Conservation (phyloP, 2,329 filamentous ascomycete genomes). For the Colletotrichum sp. region DNA sequence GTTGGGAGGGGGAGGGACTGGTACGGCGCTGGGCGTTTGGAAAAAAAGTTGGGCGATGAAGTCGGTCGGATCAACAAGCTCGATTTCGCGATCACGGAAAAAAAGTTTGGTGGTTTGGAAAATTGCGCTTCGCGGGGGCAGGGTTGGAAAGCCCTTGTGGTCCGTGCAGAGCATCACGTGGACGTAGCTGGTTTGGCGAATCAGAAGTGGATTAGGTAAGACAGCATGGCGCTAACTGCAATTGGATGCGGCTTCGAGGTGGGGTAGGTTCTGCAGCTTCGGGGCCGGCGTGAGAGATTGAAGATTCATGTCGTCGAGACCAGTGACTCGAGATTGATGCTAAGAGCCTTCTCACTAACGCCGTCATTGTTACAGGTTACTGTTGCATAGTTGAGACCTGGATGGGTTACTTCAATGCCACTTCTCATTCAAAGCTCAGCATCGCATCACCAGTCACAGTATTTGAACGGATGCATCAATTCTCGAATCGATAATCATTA, state of each 20-base stretch:
- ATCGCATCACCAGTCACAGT: background rate
- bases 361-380: background rate
- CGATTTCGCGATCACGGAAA: conserved; percentile 22
- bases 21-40: conserved; percentile 24
- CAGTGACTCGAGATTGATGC: background rate
- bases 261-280: background rate
- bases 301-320: background rate
- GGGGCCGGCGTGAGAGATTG: background rate
- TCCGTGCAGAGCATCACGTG: background rate
- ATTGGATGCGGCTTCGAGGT: background rate
- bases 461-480: background rate
- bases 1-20: conserved; percentile 25
- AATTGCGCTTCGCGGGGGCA: background rate
- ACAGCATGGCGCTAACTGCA: background rate
- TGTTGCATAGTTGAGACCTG: background rate
- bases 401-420: background rate
- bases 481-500: background rate
- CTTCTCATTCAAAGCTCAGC: background rate
- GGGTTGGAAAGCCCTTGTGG: conserved; percentile 13
- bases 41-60: conserved; percentile 28
- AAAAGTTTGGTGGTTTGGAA: conserved; percentile 25
- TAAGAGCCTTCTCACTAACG: background rate
- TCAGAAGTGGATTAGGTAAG: background rate
- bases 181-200: background rate
- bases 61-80: background rate